Base-by-base conservation (phyloP, 257 asterid genomes). In the Lycium ferocissimum region DNA sequence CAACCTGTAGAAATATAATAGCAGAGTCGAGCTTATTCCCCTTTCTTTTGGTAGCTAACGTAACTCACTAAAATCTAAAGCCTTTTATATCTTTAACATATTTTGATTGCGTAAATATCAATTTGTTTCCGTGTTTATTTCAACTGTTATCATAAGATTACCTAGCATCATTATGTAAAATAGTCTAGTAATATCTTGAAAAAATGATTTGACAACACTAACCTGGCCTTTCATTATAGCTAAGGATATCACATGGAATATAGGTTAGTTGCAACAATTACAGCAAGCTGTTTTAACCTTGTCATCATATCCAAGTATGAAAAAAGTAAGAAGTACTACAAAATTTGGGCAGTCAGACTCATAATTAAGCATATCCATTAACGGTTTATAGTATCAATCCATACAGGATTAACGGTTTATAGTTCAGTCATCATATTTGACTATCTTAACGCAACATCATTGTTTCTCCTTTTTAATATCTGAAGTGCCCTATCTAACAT, bases 1-100 rank as follows among this genome's bases (percentile, higher is more conserved):
- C 82, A 78, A 53, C 82, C 82, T 78, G 63, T 4, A 78, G 65
- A 78, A 78, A 14, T 33, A 7, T 78, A 78, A 75, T 22, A 53
- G 65, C 45, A 14, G 9, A 1, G 82, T 7, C 9, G 15, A 78
- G 49, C 82, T 78, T 78, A 12, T 33, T 33, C 26, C 45, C 45
- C 45, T 6, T 26, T 53, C 45, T 53, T 53, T 15, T 22, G 62
- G 33, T 53, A 26, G 49, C 66, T 8, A 78, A 26, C 7, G 7
- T 7, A 12, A 26, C 9, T 49, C 9, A 76, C 81, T 7, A 22
- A 47, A 22, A 2, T 51, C 14, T 13, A 11, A 3, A 22, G 80
- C n/a, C 59, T 76, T 71, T 4, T 53, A 2, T 75, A 20, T 22
- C 38, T 3, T 78, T 49, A 14, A 4, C 65, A 53, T 53, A 78